Base-by-base conservation (phyloP, 225 moss, liverwort and hornwort genomes). In the Climacium dendroides region DNA sequence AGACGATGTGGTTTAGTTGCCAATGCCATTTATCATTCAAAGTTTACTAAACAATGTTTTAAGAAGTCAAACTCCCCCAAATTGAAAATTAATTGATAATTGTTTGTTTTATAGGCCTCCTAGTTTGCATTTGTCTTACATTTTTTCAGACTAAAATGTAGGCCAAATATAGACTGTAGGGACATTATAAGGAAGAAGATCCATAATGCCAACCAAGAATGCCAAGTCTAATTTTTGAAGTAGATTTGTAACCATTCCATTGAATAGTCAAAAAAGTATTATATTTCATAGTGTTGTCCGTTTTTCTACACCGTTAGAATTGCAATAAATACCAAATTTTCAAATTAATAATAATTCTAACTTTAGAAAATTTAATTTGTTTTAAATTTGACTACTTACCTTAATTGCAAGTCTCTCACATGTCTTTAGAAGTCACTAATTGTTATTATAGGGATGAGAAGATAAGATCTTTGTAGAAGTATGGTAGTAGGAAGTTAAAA, bases 181-280 rank as follows among this genome's bases (percentile, higher is more conserved):
- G 2, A 70, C 0, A 0, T 15, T 15, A 72, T 45, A 28, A 7
- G 3, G 41, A 71, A 28, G 8, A 43, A 5, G 7, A 2, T 43
- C 45, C 45, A 45, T 45, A 45, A 45, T 45, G 45, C 45, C 45
- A 45, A 8, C 5, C 9, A 2, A 43, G 28, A 5, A 45, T 45
- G 1, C 25, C 15, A 41, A 24, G 9, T 70, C 2, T 1, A 0
- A 0, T 26, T 41, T 71, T 24, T 43, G 43, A 43, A 43, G 9
- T 16, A 43, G 43, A 71, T 71, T 71, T 16, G 2, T 43, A 26
- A 28, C 9, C 2, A 15, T 43, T 41, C 26, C 3, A 26, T 26
- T 41, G 2, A 9, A 43, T 71, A 26, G 25, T 70, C 0, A 24
- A 1, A 26, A 70, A 25, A 70, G 8, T 0, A 0, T 26, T 43